These are phyloP conservation scores for Polytolypa hystricis DNA, from an alignment of 2,329 filamentous ascomycete species.

Conservation along the genomic window DNA sequence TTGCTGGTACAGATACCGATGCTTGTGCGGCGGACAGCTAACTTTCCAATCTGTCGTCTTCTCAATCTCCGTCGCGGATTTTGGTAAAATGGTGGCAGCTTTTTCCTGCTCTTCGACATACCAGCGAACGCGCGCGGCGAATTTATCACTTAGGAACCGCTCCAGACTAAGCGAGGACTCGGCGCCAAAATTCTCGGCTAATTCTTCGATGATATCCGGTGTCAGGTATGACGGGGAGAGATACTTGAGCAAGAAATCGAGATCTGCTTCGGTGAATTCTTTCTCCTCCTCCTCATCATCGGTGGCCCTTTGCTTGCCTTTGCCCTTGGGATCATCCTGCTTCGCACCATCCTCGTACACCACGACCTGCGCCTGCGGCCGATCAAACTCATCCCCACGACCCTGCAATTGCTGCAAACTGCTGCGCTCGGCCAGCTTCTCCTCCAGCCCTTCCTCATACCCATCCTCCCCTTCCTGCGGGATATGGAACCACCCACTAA, in stretches of 20 bases:
- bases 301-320: conserved; percentile 24
- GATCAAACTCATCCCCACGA: conserved; percentile 80
- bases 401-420: conserved; percentile 87
- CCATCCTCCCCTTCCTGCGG: conserved; percentile 90
- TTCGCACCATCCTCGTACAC: conserved; percentile 26
- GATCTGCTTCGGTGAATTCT: conserved; percentile 63
- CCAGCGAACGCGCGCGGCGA: conserved; percentile 57
- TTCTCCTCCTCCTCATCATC: conserved; percentile 28
- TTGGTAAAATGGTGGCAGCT: conserved; percentile 30
- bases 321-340: conserved; percentile 15
- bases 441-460: conserved; percentile 76
- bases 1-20: conserved; percentile 78
- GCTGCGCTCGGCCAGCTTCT: conserved; percentile 78
- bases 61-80: conserved; percentile 45
- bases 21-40: conserved; percentile 85
- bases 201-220: conserved; percentile 76
- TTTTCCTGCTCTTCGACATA: conserved; percentile 59
- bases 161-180: conserved; percentile 75
- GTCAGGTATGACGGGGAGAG: conserved; percentile 84
- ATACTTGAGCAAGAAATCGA: conserved; percentile 84
- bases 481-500: conserved; percentile 98
- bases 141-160: conserved; percentile 67
- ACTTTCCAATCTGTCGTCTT: conserved; percentile 56
- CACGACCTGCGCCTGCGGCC: conserved; percentile 54
- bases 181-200: conserved; percentile 68